Conservation (phyloP, 75 land plant species). For the Larix kaempferi region DNA sequence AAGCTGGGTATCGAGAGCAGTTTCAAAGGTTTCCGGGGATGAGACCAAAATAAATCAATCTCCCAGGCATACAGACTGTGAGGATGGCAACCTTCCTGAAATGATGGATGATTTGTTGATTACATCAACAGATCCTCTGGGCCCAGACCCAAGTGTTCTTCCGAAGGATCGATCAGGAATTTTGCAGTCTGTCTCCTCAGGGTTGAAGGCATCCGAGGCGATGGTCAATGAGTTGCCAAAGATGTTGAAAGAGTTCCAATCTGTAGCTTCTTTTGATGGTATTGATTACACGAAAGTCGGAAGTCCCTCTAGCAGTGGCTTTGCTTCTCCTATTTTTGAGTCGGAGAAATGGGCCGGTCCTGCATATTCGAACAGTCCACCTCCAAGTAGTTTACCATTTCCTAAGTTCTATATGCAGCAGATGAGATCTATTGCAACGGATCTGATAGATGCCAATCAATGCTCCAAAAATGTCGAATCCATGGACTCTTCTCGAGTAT, state of each 20-base stretch:
- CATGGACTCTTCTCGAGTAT: too few species aligned
- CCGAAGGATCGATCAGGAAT: slow-evolving; percentile 11
- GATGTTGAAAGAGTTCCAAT: not conserved
- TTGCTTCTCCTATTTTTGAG: slow-evolving; percentile 1
- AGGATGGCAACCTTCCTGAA: not conserved
- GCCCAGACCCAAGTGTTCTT: slow-evolving; percentile 13
- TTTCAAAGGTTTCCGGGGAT: not conserved
- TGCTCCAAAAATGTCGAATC: not conserved
- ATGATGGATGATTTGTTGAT: not conserved
- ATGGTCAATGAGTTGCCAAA: not conserved
- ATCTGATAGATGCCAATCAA: slow-evolving; percentile 17
- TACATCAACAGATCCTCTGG: slow-evolving; percentile 4
- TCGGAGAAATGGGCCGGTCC: slow-evolving; percentile 85
- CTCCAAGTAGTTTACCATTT: slow-evolving; percentile 77
- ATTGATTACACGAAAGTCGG: not conserved
- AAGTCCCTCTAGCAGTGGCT: not conserved
- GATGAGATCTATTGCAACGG: slow-evolving; percentile 40
- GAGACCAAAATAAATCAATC: not conserved
- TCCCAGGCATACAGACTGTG: not conserved
- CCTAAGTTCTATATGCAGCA: slow-evolving; percentile 62
- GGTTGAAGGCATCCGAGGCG: slow-evolving; percentile 3
- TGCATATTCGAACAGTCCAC: slow-evolving; percentile 73
- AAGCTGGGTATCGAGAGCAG: not conserved
- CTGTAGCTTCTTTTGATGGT: not conserved
- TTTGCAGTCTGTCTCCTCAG: not conserved